Evolutionary conservation across 352 stramenopile genomes (phyloP), one percentile per base, ranked within the genome.

Genomic region (Blastocystis sp.): DNA sequence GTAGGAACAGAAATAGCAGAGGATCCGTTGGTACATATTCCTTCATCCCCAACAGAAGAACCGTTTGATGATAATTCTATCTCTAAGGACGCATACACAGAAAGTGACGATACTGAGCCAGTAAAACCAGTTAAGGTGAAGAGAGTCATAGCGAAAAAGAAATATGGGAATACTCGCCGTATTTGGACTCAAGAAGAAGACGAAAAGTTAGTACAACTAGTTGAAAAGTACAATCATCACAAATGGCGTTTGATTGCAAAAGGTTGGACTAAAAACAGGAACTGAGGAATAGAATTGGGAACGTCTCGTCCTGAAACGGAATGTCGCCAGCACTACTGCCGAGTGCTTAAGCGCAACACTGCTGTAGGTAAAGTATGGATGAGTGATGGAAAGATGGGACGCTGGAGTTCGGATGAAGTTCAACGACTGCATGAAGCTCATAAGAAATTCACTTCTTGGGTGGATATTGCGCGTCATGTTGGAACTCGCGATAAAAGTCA

Each of bases 311-410:
- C 63, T 21, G 63, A 74, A 43, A 43, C n/a, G 32, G 63, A 74
- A 43, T 74, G 63, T 54, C 63, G 63, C 5, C 63, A 74, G 63
- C 63, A 74, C 27, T 74, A 74, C 14, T 74, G 63, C 32, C 24
- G 63, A 37, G 63, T 74, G 12, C 32, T 74, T 37, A 46, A 52
- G 21, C 63, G 63, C 14, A 46, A 46, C 6, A 59, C 67, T 35
- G 16, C 43, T n/a, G 51, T 58, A n/a, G 2, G 21, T 35, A 32
- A 4, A 19, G 19, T 19, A 7, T 46, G 11, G 9, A 37, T n/a
- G 43, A 11, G 43, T 80, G 67, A 80, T 42, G 7, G 4, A 19
- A 42, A 80, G 43, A 39, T 57, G 35, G 67, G 67, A 27, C 67
- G 67, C 16, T 80, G 67, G 67, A 80, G 37, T 46, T 29, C 21